Conservation (phyloP, 352 stramenopile species). For the Globisporangium okanoganense region DNA sequence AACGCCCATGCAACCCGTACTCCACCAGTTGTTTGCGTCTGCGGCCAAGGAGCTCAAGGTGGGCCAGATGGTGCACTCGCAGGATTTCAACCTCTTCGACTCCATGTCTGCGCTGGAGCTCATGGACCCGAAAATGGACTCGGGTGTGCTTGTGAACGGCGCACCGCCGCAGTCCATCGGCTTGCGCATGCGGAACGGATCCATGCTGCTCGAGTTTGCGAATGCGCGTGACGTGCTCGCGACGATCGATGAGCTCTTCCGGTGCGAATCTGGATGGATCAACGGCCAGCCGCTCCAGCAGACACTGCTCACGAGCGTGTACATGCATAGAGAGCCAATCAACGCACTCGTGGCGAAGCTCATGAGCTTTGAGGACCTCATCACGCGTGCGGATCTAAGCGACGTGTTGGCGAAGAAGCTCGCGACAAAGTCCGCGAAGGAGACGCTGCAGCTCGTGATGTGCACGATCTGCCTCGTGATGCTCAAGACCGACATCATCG, state of each 20-base stretch:
- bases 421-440: conserved; percentile 22
- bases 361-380: conserved; percentile 17
- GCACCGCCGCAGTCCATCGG: conserved; percentile 49
- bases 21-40: conserved; percentile 10
- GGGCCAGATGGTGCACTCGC: conserved; percentile 71
- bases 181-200: conserved; percentile 35
- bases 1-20: neutral
- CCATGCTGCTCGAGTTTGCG: conserved; percentile 55
- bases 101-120: conserved; percentile 94
- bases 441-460: conserved; percentile 74
- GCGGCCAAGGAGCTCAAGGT: conserved; percentile 79
- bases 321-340: conserved; percentile 78
- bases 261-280: conserved; percentile 78
- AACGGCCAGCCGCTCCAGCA: conserved; percentile 82
- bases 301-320: conserved; percentile 88
- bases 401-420: conserved; percentile 30
- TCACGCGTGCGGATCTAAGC: conserved; percentile 21
- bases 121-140: conserved; percentile 94
- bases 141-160: conserved; percentile 74
- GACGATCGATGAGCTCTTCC: conserved; percentile 74
- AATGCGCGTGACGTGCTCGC: conserved; percentile 64
- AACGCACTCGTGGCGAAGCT: conserved; percentile 54
- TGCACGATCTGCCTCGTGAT: conserved; percentile 57
- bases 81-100: conserved; percentile 90
- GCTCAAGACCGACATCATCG: conserved; percentile 73